Evolutionary conservation across 257 asterid species (phyloP).

Genomic region (Petunia secreta): DNA sequence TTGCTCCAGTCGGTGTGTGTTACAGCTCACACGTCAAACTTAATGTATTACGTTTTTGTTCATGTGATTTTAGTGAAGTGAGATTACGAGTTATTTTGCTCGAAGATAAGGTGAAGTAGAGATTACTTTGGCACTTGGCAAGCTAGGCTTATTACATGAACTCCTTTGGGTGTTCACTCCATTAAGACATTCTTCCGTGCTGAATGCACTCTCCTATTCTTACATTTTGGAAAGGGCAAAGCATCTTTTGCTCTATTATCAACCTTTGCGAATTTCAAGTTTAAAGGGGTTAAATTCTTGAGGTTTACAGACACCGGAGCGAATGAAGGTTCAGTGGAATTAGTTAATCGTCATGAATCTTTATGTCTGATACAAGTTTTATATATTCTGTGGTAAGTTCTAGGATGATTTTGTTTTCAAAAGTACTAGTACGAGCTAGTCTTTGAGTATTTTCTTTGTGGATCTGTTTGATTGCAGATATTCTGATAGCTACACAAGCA

Average conservation of each 20-base stretch:
- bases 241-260: background rate
- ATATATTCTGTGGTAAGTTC: background rate
- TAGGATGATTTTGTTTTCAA: constrained; percentile 17
- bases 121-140: no score
- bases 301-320: background rate
- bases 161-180: no score
- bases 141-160: no score
- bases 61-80: background rate
- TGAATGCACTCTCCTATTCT: background rate
- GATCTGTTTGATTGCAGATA: constrained; percentile 58
- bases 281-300: background rate
- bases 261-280: background rate
- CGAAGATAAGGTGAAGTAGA: background rate
- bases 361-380: background rate
- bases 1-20: background rate
- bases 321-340: background rate
- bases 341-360: background rate
- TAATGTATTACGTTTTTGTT: background rate
- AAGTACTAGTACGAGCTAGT: background rate
- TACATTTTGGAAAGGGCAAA: background rate
- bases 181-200: background rate
- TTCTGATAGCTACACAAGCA: constrained; percentile 69
- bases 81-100: background rate
- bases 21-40: background rate
- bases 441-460: constrained; percentile 1